Evolutionary conservation across 306 rosid genomes (phyloP), one percentile per base, ranked within the genome.

Genomic region (Rosa lucieae): DNA sequence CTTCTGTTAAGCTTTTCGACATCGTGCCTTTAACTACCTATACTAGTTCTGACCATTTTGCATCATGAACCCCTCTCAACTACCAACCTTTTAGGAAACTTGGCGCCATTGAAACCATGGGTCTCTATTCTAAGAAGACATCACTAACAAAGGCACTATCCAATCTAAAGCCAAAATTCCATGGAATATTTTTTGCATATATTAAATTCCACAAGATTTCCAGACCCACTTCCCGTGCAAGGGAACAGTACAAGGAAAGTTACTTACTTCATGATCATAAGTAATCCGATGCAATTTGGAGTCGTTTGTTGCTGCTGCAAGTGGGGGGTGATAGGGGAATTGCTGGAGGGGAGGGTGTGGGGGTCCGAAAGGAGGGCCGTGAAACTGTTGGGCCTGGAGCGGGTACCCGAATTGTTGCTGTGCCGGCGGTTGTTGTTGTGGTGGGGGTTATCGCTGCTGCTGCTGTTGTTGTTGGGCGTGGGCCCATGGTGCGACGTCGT

Each of bases 331-430:
- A 49, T 79, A 95, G 4, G 96, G 98, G 82, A 82, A 92, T 80
- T 92, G 97, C 80, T 87, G 94, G 86, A 94, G 65, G 12, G 94
- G 82, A 5, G 94, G 97, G 42, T 89, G 97, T 39, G 92, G 93
- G 11, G 98, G 90, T 5, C 94, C 88, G 86, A 92, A 89, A 35
- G 98, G 97, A 11, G 97, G 98, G 20, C 91, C 95, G 5, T 88
- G 99, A 58, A 89, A 92, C 82, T 95, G 98, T 78, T 92, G 98
- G 61, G 62, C 15, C 79, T 88, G 98, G 79, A 85, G 97, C 39
- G 92, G 92, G 85, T 89, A 93, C 71, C 97, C 98, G 82, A 88
- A 95, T 29, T 82, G 77, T 67, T 77, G 86, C 79, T 83, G 98
- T 52, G 86, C 96, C 42, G 83, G 94, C 2, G 82, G 97, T 73